Percentiles rank a stretch among this genome's conserved stretches.
phyloP scores from a whole-genome alignment of 1,139 yeast genomes.

The Yamadazyma sp. region DNA sequence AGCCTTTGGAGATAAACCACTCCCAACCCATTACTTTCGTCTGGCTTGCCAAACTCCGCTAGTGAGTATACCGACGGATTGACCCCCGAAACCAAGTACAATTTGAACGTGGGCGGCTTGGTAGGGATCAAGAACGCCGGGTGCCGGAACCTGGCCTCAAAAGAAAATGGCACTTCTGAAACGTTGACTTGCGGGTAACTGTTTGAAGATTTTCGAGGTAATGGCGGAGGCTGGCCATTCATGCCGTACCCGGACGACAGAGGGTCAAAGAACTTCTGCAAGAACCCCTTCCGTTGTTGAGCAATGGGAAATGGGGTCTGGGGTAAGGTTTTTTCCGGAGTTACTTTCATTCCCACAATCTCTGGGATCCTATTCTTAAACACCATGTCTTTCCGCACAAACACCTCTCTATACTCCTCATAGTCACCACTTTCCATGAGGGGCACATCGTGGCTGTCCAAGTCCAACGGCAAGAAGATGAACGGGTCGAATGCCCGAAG shows the following conservation, averaged over 20 bases:
- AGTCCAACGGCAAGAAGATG: constrained; percentile 53
- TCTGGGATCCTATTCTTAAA: constrained; percentile 45
- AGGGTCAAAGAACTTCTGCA: constrained; percentile 20
- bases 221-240: not conserved
- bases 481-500: constrained; percentile 52
- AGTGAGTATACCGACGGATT: constrained; percentile 39
- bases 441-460: constrained; percentile 21
- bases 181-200: constrained; percentile 25
- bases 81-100: constrained; percentile 34
- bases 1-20: constrained; percentile 42
- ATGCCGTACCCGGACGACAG: constrained; percentile 3
- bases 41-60: constrained; percentile 35
- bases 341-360: constrained; percentile 39
- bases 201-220: constrained; percentile 5
- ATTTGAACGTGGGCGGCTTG: constrained; percentile 38
- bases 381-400: constrained; percentile 39
- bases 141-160: constrained; percentile 48
- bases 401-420: constrained; percentile 38
- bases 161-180: constrained; percentile 42
- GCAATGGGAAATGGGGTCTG: constrained; percentile 16
- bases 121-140: constrained; percentile 48
- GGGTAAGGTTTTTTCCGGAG: constrained; percentile 20
- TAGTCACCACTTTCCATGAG: constrained; percentile 21
- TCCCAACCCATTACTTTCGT: constrained; percentile 50
- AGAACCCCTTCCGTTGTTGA: constrained; percentile 22